Conservation (phyloP, 345 rosid genomes). For the Trapa incisa region DNA sequence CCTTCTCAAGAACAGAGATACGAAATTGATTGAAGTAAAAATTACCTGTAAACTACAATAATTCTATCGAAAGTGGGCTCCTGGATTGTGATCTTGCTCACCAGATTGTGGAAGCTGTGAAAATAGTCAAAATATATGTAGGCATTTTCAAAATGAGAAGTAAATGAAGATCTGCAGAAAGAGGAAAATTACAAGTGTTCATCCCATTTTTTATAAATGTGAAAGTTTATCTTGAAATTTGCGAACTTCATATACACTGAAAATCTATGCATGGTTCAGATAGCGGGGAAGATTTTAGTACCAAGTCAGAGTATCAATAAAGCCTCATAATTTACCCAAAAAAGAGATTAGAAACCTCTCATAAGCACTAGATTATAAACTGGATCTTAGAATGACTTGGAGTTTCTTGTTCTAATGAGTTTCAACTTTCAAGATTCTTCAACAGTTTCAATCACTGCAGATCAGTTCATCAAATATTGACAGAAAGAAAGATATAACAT, state of each 20-base stretch:
- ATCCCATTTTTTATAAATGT: neutral
- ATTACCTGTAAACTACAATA: conserved; percentile 80
- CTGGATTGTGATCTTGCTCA: conserved; percentile 67
- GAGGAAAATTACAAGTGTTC: neutral
- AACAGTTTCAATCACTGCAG: neutral
- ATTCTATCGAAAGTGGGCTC: conserved; percentile 95
- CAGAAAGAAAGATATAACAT: neutral
- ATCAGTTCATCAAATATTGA: neutral
- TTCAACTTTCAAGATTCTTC: neutral
- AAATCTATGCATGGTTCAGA: neutral
- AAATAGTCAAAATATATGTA: conserved; percentile 11
- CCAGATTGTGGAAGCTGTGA: conserved; percentile 46
- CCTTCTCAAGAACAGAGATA: conserved; percentile 2
- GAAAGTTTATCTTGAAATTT: neutral
- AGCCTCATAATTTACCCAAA: neutral
- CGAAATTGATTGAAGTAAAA: neutral
- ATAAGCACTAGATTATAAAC: neutral
- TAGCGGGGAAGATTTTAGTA: neutral
- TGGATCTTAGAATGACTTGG: neutral
- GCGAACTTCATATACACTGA: neutral
- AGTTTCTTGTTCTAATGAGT: neutral
- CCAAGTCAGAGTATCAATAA: neutral
- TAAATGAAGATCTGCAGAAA: conserved; percentile 4
- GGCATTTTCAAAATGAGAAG: conserved; percentile 1
- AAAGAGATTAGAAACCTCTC: neutral